Evolutionary conservation across 1,139 yeast genomes (phyloP).

Genomic region (Meyerozyma smithsonii): DNA sequence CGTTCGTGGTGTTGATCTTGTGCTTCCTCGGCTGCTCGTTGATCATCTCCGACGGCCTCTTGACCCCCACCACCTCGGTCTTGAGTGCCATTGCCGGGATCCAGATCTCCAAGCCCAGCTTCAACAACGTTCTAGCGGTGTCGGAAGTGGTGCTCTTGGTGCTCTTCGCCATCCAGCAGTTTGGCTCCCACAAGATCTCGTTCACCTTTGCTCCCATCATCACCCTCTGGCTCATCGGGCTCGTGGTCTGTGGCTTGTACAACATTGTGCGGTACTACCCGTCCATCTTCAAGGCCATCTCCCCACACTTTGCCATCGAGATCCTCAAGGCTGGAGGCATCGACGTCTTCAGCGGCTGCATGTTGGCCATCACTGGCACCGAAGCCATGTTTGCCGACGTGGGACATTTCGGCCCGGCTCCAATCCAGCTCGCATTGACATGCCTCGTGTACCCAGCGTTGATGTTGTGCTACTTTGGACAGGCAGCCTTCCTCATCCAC

Average conservation of each 20-base stretch:
- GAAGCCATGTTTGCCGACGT: conserved; percentile 65
- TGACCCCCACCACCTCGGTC: conserved; percentile 61
- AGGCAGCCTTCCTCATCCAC: conserved; percentile 44
- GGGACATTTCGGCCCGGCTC: conserved; percentile 49
- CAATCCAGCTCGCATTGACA: conserved; percentile 44
- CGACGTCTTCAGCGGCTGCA: conserved; percentile 45
- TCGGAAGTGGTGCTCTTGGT: conserved; percentile 43
- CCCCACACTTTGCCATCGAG: conserved; percentile 47
- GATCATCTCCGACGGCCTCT: conserved; percentile 54
- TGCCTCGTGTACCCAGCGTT: conserved; percentile 49
- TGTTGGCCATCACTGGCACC: conserved; percentile 55
- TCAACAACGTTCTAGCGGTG: conserved; percentile 37
- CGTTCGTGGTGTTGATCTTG: conserved; percentile 28
- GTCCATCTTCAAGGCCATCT: conserved; percentile 41
- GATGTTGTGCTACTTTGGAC: conserved; percentile 51
- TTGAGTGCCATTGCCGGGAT: conserved; percentile 49
- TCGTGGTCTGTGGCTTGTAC: conserved; percentile 42
- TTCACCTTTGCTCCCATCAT: conserved; percentile 51
- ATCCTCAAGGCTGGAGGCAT: conserved; percentile 36
- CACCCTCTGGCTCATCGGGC: conserved; percentile 44
- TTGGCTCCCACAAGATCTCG: conserved; percentile 41
- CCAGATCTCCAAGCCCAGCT: conserved; percentile 40
- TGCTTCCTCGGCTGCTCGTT: conserved; percentile 54
- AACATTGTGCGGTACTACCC: conserved; percentile 42
- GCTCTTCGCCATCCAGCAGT: conserved; percentile 42